Evolutionary conservation across 495 filamentous ascomycete species (phyloP), one percentile per base, ranked within the genome.

Genomic region (Daldinia concentrica): DNA sequence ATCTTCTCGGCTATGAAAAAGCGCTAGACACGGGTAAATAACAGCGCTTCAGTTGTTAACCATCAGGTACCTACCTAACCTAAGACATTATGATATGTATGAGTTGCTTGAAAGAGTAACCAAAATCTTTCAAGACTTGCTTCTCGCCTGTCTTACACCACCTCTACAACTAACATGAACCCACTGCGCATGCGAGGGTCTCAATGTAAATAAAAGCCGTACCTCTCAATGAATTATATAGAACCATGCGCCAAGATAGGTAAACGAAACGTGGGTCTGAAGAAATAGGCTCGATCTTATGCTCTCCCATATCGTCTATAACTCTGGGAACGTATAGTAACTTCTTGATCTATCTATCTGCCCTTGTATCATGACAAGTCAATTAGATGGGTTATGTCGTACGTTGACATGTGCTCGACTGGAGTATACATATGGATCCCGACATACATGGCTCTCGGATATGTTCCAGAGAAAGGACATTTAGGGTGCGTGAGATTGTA

Each of bases 401-500:
- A 48, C 43, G 19, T 48, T 48, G 8, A 22, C 7, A 24, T 48
- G 43, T 12, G 19, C 43, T 12, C 43, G 2, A 22, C 43, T 48
- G 19, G 43, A 24, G 43, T 48, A 24, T 48, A 30, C 24, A 24
- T 48, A 30, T 54, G 50, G 6, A 30, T 29, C 27, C 50, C 11
- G 26, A 30, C 14, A 30, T 17, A 12, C 12, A 54, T 54, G 1
- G 43, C 43, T 48, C 43, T 24, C 43, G 43, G 19, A 48, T 43
- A 43, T 8, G 22, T 41, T 45, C 57, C 48, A 55, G 36, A 56
- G 11, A 52, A 30, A 9, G 26, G 48, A 52, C 37, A 45, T 22
- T 56, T 36, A 15, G 30, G 61, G 54, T 34, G 5, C 54, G 43
- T 59, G 36, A 48, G 61, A 64, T 64, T 70, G 48, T 56, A 60